Base-by-base conservation (phyloP, 352 stramenopile genomes). In the Globisporangium splendens region DNA sequence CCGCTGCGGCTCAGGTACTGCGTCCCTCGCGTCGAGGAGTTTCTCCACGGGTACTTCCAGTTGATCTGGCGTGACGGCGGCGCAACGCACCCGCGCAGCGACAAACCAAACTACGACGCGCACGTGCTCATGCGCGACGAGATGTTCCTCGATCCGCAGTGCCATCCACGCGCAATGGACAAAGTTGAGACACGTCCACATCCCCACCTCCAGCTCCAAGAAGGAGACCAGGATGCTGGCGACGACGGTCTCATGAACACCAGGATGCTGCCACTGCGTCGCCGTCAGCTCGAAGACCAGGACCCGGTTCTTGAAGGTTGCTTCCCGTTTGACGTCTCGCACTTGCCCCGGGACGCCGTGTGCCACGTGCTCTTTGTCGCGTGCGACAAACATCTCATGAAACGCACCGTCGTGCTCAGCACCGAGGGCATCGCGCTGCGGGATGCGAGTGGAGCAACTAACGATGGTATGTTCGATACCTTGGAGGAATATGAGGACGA, bases 11-110 rank as follows among this genome's bases (percentile, higher is more conserved):
- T 88, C 10, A 74, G 66, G 8, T 88, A 86, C 61, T 61, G 68
- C 35, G 42, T 88, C 3, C 78, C 78, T 3, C 61, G 66, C 14
- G 28, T 59, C 2, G 75, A 85, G 5, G 51, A 60, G 7, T 75
- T 86, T 43, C 15, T 85, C 11, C 61, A 79, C 48, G 78, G 78
- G 17, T 88, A 88, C 67, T 85, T 88, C 49, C 78, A 88, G 62
- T 52, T 88, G 10, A 76, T 88, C n/a, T 88, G 78, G 78, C 67
- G 78, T 17, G 54, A 50, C 8, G 62, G 63, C 13, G 51, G 65
- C 39, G 64, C 70, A 21, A 31, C 24, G 5, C 69, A 88, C 20
- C 63, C 78, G 43, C 65, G 75, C 17, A 84, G 73, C 24, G 73
- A 86, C 28, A 67, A 86, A 52, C 77, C 77, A 15, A 62, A 79